Evolutionary conservation across 306 rosid species (phyloP).

Genomic region (Lotus japonicus): DNA sequence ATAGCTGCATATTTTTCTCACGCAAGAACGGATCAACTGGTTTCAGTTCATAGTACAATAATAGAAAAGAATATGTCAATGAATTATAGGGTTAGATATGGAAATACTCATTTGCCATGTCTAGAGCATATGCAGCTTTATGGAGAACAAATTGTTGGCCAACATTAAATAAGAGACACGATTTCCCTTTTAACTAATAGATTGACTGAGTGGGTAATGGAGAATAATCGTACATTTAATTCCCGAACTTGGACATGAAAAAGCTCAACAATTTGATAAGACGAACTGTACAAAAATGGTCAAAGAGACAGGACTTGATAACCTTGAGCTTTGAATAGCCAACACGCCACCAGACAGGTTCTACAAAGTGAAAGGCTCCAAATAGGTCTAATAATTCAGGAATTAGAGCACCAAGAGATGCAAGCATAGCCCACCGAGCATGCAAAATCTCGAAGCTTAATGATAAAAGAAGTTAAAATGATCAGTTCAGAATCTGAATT

Average conservation of each 20-base stretch:
- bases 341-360: conserved; percentile 98
- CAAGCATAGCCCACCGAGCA: conserved; percentile 99
- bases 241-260: conserved; percentile 11
- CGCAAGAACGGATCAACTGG: background rate
- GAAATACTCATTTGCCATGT: background rate
- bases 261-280: background rate
- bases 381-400: conserved; percentile 70
- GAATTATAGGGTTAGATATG: background rate
- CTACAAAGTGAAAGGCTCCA: conserved; percentile 83
- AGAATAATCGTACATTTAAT: conserved; percentile 3
- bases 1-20: background rate
- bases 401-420: conserved; percentile 71
- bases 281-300: background rate
- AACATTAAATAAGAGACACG: background rate
- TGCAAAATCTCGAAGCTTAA: conserved; percentile 92
- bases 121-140: background rate
- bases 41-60: background rate
- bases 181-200: conserved; percentile 6
- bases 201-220: background rate
- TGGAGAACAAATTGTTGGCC: background rate
- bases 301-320: background rate
- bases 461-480: conserved; percentile 16
- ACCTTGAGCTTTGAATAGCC: conserved; percentile 96
- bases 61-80: background rate
- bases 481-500: conserved; percentile 13